Evolutionary conservation across 148 eudicot genomes (phyloP), one percentile per base, ranked within the genome.

Genomic region (Camellia japonica): DNA sequence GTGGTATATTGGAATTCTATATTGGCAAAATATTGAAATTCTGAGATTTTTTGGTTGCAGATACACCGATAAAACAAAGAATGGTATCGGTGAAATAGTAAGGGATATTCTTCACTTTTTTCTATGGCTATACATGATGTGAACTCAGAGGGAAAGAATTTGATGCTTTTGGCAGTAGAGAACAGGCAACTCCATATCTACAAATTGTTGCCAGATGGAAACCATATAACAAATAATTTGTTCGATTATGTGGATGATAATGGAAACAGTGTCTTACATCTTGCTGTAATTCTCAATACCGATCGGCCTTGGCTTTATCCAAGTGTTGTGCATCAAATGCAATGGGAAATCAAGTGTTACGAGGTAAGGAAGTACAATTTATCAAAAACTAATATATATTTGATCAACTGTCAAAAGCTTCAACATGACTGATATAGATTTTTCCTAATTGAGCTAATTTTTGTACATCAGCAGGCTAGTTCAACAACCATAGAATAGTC

Each of bases 281-380:
- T 77, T 14, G 77, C 84, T 8, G 81, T 81, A 62, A 77, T 2
- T 58, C 47, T 71, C 11, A 61, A n/a, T 20, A 52, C 38, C 3
- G 18, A 30, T 38, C 65, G 49, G 52, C 78, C 65, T 3, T 78
- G 84, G 83, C 80, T 59, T 38, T 20, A 68, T 47, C 51, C 51
- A 47, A 10, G 80, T 11, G 69, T 70, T 13, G 83, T 79, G 14
- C 64, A 71, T 71, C 77, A 82, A 69, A 77, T 82, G 77, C 84
- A 78, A 18, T 70, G 80, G 66, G 81, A 82, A 66, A 70, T 72
- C 55, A 82, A 77, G 55, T 82, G 84, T 81, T 82, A 59, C 56
- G 49, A 72, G 84, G 84, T 82, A 75, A 6, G n/a, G n/a, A n/a
- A n/a, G n/a, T n/a, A n/a, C n/a, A n/a, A n/a, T n/a, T n/a, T n/a